Percentiles rank a stretch among this genome's conserved stretches.
Evolutionary conservation across 1,284 basidiomycete species (phyloP).

Genomic region (Trichosporon inkin): DNA sequence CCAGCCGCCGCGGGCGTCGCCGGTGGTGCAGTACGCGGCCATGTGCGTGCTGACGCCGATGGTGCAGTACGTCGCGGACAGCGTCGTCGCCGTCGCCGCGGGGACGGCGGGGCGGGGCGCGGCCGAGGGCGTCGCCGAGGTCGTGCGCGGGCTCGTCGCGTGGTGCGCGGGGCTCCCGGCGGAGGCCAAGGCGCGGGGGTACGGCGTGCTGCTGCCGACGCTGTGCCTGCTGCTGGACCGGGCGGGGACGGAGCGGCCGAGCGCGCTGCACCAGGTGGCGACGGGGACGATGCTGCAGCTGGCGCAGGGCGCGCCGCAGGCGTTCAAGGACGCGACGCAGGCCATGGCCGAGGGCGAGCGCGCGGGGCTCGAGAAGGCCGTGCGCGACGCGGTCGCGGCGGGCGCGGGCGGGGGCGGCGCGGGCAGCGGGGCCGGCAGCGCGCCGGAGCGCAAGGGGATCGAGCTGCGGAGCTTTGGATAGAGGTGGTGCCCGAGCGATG

Average conservation of each 20-base stretch:
- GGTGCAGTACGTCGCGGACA: slow-evolving; percentile 69
- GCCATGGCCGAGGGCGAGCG: slow-evolving; percentile 62
- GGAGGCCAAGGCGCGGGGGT: slow-evolving; percentile 61
- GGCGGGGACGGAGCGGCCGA: slow-evolving; percentile 50
- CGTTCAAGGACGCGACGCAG: slow-evolving; percentile 81
- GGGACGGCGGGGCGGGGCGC: slow-evolving; percentile 53
- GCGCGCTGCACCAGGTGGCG: slow-evolving; percentile 60
- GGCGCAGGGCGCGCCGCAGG: slow-evolving; percentile 66
- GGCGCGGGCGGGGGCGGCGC: slow-evolving; percentile 38
- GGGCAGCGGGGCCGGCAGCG: background rate
- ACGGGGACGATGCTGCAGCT: slow-evolving; percentile 71
- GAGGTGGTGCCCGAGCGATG: background rate
- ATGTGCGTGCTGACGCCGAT: slow-evolving; percentile 72
- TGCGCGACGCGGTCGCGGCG: slow-evolving; percentile 68
- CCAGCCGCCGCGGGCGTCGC: slow-evolving; percentile 27
- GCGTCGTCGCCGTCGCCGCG: slow-evolving; percentile 58
- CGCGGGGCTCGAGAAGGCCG: slow-evolving; percentile 68
- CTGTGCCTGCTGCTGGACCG: slow-evolving; percentile 68
- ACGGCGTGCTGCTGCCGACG: slow-evolving; percentile 75
- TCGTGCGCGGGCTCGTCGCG: slow-evolving; percentile 71
- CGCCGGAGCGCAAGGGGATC: slow-evolving; percentile 38
- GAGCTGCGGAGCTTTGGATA: slow-evolving; percentile 46
- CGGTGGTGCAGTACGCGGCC: slow-evolving; percentile 67
- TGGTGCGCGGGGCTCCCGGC: slow-evolving; percentile 62
- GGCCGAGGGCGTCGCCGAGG: slow-evolving; percentile 61